phyloP scores from a whole-genome alignment of 2,329 filamentous ascomycete genomes.

The Pseudogymnoascus pannorum region DNA sequence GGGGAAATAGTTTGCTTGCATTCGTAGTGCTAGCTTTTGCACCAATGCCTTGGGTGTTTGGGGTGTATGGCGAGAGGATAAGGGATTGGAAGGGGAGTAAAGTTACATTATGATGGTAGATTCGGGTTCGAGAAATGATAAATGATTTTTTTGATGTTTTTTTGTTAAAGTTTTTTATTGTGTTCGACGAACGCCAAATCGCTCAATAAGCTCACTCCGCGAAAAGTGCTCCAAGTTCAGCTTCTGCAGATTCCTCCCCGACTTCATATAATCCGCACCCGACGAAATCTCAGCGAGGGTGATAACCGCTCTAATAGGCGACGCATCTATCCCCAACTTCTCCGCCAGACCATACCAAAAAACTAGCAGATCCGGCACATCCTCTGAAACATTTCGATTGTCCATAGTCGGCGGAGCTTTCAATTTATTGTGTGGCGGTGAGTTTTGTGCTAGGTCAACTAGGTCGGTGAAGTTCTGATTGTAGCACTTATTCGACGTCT shows the following conservation, averaged over 20 bases:
- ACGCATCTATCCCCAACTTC: constrained; percentile 19
- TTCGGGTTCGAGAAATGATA: neutral
- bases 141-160: neutral
- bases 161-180: neutral
- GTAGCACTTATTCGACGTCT: constrained; percentile 25
- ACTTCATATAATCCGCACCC: constrained; percentile 13
- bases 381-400: constrained; percentile 22
- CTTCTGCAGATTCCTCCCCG: neutral
- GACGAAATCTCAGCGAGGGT: constrained; percentile 19
- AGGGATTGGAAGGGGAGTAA: constrained; percentile 31
- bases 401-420: constrained; percentile 17
- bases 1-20: constrained; percentile 39
- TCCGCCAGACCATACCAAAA: constrained; percentile 20
- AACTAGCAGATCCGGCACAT: constrained; percentile 21
- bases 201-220: neutral
- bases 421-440: constrained; percentile 21
- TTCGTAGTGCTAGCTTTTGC: constrained; percentile 38
- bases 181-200: neutral
- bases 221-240: neutral
- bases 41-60: constrained; percentile 41
- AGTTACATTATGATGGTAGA: constrained; percentile 11
- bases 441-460: constrained; percentile 21
- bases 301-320: constrained; percentile 18
- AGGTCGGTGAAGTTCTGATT: constrained; percentile 20
- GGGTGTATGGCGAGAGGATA: constrained; percentile 37